Evolutionary conservation across 768 basidiomycete genomes (phyloP), one percentile per base, ranked within the genome.

Genomic region (Mycena kentingensis): DNA sequence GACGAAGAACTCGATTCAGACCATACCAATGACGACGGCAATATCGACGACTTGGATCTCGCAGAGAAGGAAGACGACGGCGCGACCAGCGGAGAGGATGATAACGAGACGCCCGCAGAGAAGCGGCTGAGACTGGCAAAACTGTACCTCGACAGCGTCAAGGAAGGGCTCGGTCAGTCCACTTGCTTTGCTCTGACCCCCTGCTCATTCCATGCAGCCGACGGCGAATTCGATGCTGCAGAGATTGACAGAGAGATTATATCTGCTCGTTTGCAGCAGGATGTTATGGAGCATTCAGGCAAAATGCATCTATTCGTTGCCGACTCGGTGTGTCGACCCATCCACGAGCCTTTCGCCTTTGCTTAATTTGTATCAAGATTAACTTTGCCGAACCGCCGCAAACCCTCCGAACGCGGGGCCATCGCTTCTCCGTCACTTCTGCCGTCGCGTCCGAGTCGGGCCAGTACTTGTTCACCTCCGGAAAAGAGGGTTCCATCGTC

Each of bases 201-300:
- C 16, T 22, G 5, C 26, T 48, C 3, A 24, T 46, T 11, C 18
- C 45, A 24, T 44, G 21, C 55, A 83, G 92, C 85, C 52, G 94
- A 94, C 22, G 91, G 89, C 28, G 93, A 93, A 56, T 94, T 85
- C 57, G 96, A 99, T 66, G 97, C 97, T 4, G 94, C 91, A 1
- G 95, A 98, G 61, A 85, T 98, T 24, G 97, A 99, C 76, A 82
- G 83, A 62, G 96, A 98, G 59, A 77, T 98, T 56, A 90, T 99
- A 55, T 90, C 90, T 37, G 80, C 93, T 18, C 77, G 97, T 49
- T 76, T 99, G 57, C 92, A 93, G 67, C 85, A 93, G 67, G 96
- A 98, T 72, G 93, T 96, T 5, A 69, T 93, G 41, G 88, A 94
- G 58, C 85, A 95, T 63, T 85, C 91, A 4, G 94, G 93, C 43